Conservation (phyloP, 1,284 basidiomycete species). For the Apiotrichum montevideense region DNA sequence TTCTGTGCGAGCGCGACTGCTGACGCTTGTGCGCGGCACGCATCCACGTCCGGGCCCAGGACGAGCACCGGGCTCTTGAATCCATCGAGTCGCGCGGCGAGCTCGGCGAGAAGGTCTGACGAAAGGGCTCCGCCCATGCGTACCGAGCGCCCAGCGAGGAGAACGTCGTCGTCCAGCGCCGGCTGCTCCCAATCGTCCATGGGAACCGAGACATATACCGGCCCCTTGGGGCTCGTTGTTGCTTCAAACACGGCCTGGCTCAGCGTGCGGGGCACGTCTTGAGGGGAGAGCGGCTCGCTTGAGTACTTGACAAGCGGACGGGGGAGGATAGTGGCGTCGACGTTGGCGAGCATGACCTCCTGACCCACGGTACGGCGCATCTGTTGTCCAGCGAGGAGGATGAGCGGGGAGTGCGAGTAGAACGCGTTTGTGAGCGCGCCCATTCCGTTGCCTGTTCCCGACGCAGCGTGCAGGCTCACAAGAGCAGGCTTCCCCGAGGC, state of each 20-base stretch:
- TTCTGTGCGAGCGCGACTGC: conserved; percentile 3
- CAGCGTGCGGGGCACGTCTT: conserved; percentile 9
- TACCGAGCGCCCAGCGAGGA: background rate
- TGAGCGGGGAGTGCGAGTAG: conserved; percentile 11
- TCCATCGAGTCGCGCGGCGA: background rate
- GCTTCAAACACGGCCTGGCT: conserved; percentile 9
- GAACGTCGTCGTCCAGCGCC: conserved; percentile 1
- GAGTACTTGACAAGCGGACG: conserved; percentile 8
- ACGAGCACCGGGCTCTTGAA: conserved; percentile 5
- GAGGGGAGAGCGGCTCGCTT: conserved; percentile 7
- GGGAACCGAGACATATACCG: conserved; percentile 10
- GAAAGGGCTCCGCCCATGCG: background rate
- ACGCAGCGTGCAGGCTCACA: conserved; percentile 10
- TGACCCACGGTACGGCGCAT: conserved; percentile 11
- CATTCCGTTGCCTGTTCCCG: conserved; percentile 13
- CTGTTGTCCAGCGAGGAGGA: conserved; percentile 15
- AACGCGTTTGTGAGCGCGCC: conserved; percentile 13
- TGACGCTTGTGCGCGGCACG: background rate
- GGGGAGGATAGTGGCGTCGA: conserved; percentile 6
- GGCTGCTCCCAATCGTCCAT: conserved; percentile 10
- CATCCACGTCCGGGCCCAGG: conserved; percentile 13
- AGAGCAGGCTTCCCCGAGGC: conserved; percentile 3
- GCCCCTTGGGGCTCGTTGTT: conserved; percentile 1
- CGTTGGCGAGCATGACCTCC: conserved; percentile 15
- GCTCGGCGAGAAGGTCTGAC: background rate